phyloP scores from a whole-genome alignment of 176 grass and related monocot species.

The Oryza punctata region DNA sequence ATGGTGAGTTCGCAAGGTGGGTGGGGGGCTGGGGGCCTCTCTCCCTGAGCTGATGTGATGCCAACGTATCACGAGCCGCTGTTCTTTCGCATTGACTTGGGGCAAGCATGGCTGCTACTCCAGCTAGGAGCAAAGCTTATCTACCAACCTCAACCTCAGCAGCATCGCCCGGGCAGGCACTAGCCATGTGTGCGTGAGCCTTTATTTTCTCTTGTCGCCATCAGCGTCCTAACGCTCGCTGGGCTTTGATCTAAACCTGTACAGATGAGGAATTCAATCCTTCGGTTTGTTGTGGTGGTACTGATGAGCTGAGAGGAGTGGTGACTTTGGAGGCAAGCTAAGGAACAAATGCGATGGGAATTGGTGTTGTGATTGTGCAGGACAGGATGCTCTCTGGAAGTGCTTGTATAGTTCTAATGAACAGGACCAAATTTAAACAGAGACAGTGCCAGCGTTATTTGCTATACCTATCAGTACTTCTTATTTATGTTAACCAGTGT shows the following conservation, averaged over 20 bases:
- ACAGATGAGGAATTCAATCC: constrained; percentile 4
- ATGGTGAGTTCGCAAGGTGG: too few relatives aligned
- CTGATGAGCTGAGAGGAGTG: neutral
- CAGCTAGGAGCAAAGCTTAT: neutral
- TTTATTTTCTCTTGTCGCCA: constrained; percentile 28
- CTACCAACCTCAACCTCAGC: neutral
- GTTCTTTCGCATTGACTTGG: constrained; percentile 30
- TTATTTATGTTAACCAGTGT: too few relatives aligned
- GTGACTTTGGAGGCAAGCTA: neutral
- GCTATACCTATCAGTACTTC: neutral
- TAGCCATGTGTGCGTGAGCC: neutral
- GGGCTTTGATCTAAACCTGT: neutral
- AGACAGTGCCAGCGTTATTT: neutral
- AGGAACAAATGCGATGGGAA: neutral
- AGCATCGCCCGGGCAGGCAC: neutral
- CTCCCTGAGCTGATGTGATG: constrained; percentile 5
- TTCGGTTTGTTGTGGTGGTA: neutral
- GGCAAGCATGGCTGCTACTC: neutral
- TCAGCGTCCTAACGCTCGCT: neutral
- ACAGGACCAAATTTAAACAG: neutral
- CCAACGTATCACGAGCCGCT: neutral
- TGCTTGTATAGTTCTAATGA: neutral
- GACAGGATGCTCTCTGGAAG: neutral
- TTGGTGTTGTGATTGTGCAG: neutral
- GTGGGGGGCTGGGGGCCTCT: neutral